These are phyloP conservation scores for Elsinoe fawcettii DNA, from an alignment of 2,329 filamentous ascomycete species.

Conservation along the genomic window DNA sequence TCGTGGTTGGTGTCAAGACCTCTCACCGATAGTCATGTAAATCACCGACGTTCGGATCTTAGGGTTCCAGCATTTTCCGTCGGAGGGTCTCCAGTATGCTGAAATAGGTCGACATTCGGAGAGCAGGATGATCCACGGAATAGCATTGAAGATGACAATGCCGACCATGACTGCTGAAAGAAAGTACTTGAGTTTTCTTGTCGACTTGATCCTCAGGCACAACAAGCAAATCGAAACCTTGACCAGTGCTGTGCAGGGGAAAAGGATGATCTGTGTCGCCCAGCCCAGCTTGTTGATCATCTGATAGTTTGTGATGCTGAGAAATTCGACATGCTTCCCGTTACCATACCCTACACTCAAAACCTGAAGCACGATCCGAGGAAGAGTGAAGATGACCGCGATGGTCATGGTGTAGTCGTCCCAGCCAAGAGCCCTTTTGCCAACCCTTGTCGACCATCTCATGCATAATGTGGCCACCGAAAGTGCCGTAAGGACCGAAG, in stretches of 20 bases:
- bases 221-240: slow-evolving; percentile 39
- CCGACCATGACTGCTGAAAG: slow-evolving; percentile 26
- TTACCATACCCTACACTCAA: slow-evolving; percentile 32
- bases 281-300: slow-evolving; percentile 33
- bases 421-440: slow-evolving; percentile 24
- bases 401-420: slow-evolving; percentile 34
- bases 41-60: slow-evolving; percentile 26
- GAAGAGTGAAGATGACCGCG: slow-evolving; percentile 26
- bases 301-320: slow-evolving; percentile 29
- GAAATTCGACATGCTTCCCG: slow-evolving; percentile 33
- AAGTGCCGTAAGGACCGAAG: slow-evolving; percentile 16
- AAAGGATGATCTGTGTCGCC: slow-evolving; percentile 37
- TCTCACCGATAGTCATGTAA: slow-evolving; percentile 25
- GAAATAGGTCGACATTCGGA: slow-evolving; percentile 23
- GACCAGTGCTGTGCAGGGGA: slow-evolving; percentile 34
- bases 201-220: slow-evolving; percentile 36
- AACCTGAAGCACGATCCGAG: slow-evolving; percentile 31
- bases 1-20: not conserved
- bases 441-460: slow-evolving; percentile 15
- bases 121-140: slow-evolving; percentile 24
- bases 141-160: slow-evolving; percentile 22
- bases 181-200: slow-evolving; percentile 26
- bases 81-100: slow-evolving; percentile 22
- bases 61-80: slow-evolving; percentile 23
- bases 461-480: slow-evolving; percentile 15